These are phyloP conservation scores for Coemansia sp. DNA, from an alignment of 192 early-diverging fungal species.

Conservation along the genomic window DNA sequence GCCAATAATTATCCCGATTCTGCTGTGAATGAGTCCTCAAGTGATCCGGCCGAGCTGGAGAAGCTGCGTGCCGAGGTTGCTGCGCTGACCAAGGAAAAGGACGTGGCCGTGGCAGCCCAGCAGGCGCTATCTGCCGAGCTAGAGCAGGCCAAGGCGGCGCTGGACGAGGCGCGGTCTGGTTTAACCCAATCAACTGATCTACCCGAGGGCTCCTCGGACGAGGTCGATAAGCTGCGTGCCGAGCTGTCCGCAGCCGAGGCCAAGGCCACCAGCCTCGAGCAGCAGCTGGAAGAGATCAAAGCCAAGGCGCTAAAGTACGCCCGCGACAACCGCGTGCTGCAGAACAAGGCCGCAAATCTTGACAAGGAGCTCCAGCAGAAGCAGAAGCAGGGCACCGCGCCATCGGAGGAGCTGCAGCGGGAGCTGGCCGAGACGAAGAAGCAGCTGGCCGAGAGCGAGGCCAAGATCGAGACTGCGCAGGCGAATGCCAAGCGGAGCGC, in stretches of 20 bases:
- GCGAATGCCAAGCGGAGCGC: constrained; percentile 34
- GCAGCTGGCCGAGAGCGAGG: constrained; percentile 40
- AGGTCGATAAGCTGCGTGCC: constrained; percentile 53
- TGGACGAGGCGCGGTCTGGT: constrained; percentile 11
- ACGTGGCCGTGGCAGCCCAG: constrained; percentile 36
- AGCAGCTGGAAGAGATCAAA: constrained; percentile 43
- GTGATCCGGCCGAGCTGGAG: neutral
- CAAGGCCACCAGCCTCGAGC: constrained; percentile 30
- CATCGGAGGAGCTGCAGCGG: constrained; percentile 9
- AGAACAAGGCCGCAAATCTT: constrained; percentile 23
- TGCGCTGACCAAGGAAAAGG: constrained; percentile 38
- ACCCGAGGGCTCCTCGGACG: neutral
- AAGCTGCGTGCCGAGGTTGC: constrained; percentile 24
- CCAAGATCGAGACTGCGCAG: constrained; percentile 41
- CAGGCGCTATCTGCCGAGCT: constrained; percentile 24
- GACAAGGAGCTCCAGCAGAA: constrained; percentile 24
- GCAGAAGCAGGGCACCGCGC: neutral
- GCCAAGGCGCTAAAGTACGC: constrained; percentile 32
- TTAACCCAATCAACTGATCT: neutral
- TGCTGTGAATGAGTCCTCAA: neutral
- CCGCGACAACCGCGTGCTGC: constrained; percentile 45
- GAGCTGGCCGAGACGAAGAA: constrained; percentile 40
- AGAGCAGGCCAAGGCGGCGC: constrained; percentile 5
- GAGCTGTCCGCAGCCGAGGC: constrained; percentile 42
- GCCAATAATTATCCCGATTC: neutral